phyloP scores from a whole-genome alignment of 352 stramenopile species.

The Phytophthora citricola region DNA sequence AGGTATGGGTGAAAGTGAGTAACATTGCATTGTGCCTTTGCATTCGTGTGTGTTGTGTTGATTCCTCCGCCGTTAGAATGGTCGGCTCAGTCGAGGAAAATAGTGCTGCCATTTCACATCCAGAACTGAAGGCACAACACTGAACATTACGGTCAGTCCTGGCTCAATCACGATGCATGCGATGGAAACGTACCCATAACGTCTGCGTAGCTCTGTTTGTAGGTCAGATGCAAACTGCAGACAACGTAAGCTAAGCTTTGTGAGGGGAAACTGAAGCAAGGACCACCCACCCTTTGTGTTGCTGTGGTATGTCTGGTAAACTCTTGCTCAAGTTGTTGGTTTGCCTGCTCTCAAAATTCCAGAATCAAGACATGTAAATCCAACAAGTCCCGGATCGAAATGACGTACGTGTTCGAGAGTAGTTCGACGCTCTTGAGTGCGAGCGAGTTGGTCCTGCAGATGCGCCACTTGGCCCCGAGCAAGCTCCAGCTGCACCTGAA shows the following conservation, averaged over 20 bases:
- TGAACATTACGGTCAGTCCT: conserved; percentile 21
- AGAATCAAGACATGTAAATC: conserved; percentile 1
- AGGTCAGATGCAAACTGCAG: conserved; percentile 59
- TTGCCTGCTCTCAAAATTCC: conserved; percentile 20
- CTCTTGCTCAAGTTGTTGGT: conserved; percentile 36
- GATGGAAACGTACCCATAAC: conserved; percentile 54
- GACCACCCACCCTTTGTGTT: conserved; percentile 40
- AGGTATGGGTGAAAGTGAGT: conserved; percentile 38
- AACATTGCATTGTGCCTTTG: conserved; percentile 43
- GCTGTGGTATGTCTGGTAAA: conserved; percentile 33
- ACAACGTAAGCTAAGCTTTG: conserved; percentile 7
- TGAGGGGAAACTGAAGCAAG: neutral
- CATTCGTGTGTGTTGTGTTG: conserved; percentile 27
- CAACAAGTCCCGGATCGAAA: no score
- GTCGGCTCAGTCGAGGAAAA: conserved; percentile 43
- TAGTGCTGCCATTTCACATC: conserved; percentile 62
- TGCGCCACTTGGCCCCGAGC: conserved; percentile 19
- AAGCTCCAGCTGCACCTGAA: conserved; percentile 31
- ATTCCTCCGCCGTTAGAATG: conserved; percentile 20
- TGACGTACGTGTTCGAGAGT: conserved; percentile 30
- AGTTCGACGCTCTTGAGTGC: conserved; percentile 32
- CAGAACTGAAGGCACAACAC: conserved; percentile 56
- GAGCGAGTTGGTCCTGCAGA: conserved; percentile 34
- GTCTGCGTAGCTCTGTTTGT: conserved; percentile 56
- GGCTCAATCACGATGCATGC: neutral